Percentiles rank a stretch among this genome's conserved stretches.
Evolutionary conservation across 1,284 basidiomycete species (phyloP).

Genomic region (Inonotus obliquus): DNA sequence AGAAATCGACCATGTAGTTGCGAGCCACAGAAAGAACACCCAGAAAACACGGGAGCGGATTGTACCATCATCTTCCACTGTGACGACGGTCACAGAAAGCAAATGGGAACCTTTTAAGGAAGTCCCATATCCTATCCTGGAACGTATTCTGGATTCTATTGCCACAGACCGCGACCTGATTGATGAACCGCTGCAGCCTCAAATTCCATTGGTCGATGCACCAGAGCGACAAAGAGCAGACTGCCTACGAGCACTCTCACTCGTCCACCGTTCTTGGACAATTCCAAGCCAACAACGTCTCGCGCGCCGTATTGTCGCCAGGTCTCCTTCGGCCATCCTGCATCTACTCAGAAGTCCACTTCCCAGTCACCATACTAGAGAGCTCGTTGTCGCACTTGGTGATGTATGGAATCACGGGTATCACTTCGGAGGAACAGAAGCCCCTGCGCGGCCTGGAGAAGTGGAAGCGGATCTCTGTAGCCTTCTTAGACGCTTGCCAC

Average conservation of each 20-base stretch:
- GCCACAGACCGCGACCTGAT: slow-evolving; percentile 9
- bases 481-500: slow-evolving; percentile 11
- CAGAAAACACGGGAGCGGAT: not conserved
- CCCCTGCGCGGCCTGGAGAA: slow-evolving; percentile 7
- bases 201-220: slow-evolving; percentile 10
- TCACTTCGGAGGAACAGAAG: slow-evolving; percentile 2
- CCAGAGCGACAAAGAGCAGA: slow-evolving; percentile 7
- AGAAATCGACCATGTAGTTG: slow-evolving; percentile 13
- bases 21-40: not conserved
- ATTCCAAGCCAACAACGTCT: slow-evolving; percentile 15
- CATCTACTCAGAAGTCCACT: slow-evolving; percentile 14
- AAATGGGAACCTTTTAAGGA: not conserved
- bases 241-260: slow-evolving; percentile 6
- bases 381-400: slow-evolving; percentile 14
- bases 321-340: slow-evolving; percentile 9
- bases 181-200: slow-evolving; percentile 13
- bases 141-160: slow-evolving; percentile 14
- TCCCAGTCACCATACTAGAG: slow-evolving; percentile 13
- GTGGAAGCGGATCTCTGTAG: slow-evolving; percentile 13
- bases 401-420: slow-evolving; percentile 9
- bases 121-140: slow-evolving; percentile 16
- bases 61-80: not conserved
- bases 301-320: slow-evolving; percentile 7
- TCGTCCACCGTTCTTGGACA: slow-evolving; percentile 18
- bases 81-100: not conserved